Conservation (phyloP, 1,139 yeast genomes). For the Geotrichum histeridarum region DNA sequence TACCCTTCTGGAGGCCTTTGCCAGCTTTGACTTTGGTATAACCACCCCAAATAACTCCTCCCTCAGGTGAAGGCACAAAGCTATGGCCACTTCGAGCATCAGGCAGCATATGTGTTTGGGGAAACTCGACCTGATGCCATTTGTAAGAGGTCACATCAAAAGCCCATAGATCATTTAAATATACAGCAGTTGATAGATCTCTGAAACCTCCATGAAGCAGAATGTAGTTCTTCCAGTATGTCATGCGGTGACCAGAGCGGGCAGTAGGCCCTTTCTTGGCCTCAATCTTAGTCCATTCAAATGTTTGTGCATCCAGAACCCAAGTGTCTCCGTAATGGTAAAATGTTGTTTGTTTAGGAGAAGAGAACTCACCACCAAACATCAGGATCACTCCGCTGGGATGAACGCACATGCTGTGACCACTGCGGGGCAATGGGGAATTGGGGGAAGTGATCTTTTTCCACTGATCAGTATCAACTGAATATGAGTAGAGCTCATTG, state of each 20-base stretch:
- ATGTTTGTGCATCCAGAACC: slow-evolving; percentile 76
- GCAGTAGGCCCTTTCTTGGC: slow-evolving; percentile 72
- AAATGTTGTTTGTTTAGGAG: slow-evolving; percentile 92
- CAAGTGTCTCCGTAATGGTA: slow-evolving; percentile 96
- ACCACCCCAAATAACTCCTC: slow-evolving; percentile 88
- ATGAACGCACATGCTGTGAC: slow-evolving; percentile 91
- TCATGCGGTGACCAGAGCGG: slow-evolving; percentile 86
- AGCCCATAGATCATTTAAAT: slow-evolving; percentile 82
- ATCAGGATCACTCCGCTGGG: slow-evolving; percentile 80
- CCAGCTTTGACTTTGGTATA: slow-evolving; percentile 89
- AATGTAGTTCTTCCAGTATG: slow-evolving; percentile 86
- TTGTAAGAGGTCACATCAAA: slow-evolving; percentile 85
- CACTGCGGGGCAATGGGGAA: slow-evolving; percentile 86
- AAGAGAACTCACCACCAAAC: slow-evolving; percentile 96
- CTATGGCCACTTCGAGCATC: slow-evolving; percentile 95
- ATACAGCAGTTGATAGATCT: slow-evolving; percentile 78
- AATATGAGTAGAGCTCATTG: slow-evolving; percentile 73
- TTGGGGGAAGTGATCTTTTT: slow-evolving; percentile 72
- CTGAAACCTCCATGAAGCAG: slow-evolving; percentile 88
- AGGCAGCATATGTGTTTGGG: slow-evolving; percentile 73
- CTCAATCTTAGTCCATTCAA: slow-evolving; percentile 89
- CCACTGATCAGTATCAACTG: slow-evolving; percentile 80
- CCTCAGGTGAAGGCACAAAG: slow-evolving; percentile 73
- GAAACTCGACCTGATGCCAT: slow-evolving; percentile 88
- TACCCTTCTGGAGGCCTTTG: slow-evolving; percentile 86